These are phyloP conservation scores for Lasiodiplodia gonubiensis DNA, from an alignment of 2,329 filamentous ascomycete species.

Conservation along the genomic window DNA sequence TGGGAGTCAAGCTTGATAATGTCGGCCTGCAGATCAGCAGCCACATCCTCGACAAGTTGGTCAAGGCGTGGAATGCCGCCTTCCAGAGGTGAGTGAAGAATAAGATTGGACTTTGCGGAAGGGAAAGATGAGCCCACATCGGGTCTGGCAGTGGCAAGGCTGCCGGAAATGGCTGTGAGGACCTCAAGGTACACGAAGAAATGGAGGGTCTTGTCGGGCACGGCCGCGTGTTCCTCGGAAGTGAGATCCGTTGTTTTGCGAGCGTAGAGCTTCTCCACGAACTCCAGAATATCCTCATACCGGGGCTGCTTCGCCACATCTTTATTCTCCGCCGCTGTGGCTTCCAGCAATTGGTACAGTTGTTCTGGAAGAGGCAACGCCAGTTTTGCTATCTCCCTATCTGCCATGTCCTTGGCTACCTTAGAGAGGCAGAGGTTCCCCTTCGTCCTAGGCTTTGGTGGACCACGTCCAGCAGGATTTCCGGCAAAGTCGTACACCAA, in stretches of 20 bases:
- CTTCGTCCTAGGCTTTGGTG: conserved; percentile 26
- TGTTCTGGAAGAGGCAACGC: conserved; percentile 1
- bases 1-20: conserved; percentile 71
- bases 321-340: not conserved
- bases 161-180: conserved; percentile 57
- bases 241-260: not conserved
- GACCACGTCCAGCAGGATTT: conserved; percentile 2
- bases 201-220: conserved; percentile 12
- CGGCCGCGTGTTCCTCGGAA: no score
- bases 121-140: conserved; percentile 53
- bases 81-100: conserved; percentile 64
- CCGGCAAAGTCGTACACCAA: not conserved
- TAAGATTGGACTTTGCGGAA: conserved; percentile 60
- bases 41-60: conserved; percentile 67
- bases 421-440: not conserved
- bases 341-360: conserved; percentile 17
- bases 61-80: conserved; percentile 63
- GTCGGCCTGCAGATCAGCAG: conserved; percentile 67
- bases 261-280: conserved; percentile 15
- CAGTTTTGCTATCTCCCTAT: conserved; percentile 4
- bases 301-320: not conserved
- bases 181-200: conserved; percentile 48
- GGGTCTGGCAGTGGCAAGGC: conserved; percentile 46
- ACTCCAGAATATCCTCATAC: conserved; percentile 16
- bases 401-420: not conserved